Conservation (phyloP, 768 basidiomycete species). For the Leccinum aurantiacum region DNA sequence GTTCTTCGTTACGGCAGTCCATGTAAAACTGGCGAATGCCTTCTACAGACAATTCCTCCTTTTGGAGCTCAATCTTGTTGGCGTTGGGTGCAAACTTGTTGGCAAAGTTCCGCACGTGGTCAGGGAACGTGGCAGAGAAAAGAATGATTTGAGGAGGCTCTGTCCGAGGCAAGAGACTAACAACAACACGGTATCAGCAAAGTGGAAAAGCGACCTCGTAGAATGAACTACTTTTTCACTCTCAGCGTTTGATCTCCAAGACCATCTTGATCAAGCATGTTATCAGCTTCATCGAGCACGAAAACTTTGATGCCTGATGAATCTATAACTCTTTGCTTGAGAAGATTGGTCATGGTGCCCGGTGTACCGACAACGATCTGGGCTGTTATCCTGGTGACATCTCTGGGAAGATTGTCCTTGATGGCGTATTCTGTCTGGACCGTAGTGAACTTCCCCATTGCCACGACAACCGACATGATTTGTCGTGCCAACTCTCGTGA, state of each 20-base stretch:
- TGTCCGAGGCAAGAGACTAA: slow-evolving; percentile 57
- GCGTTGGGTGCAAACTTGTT: slow-evolving; percentile 89
- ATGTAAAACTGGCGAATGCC: slow-evolving; percentile 97
- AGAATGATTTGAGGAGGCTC: slow-evolving; percentile 81
- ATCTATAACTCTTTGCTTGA: slow-evolving; percentile 77
- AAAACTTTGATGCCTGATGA: slow-evolving; percentile 82
- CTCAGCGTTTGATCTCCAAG: slow-evolving; percentile 90
- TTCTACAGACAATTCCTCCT: slow-evolving; percentile 90
- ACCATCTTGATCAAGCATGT: slow-evolving; percentile 95
- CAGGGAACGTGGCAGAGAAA: slow-evolving; percentile 98
- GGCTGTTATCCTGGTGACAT: slow-evolving; percentile 68
- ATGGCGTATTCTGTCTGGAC: slow-evolving; percentile 96
- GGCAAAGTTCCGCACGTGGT: slow-evolving; percentile 89
- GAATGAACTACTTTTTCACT: slow-evolving; percentile 79
- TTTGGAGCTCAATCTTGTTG: slow-evolving; percentile 95
- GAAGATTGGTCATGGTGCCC: slow-evolving; percentile 89
- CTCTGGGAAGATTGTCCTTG: slow-evolving; percentile 75
- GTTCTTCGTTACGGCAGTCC: slow-evolving; percentile 88
- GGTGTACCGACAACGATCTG: slow-evolving; percentile 97
- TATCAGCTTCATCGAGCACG: slow-evolving; percentile 97
- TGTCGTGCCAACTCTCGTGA: slow-evolving; percentile 96
- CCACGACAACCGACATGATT: slow-evolving; percentile 91
- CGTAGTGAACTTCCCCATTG: slow-evolving; percentile 93
- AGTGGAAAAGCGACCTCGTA: not conserved
- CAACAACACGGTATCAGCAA: slow-evolving; percentile 12